phyloP scores from a whole-genome alignment of 768 basidiomycete species.

The Pulveroboletus ravenelii region DNA sequence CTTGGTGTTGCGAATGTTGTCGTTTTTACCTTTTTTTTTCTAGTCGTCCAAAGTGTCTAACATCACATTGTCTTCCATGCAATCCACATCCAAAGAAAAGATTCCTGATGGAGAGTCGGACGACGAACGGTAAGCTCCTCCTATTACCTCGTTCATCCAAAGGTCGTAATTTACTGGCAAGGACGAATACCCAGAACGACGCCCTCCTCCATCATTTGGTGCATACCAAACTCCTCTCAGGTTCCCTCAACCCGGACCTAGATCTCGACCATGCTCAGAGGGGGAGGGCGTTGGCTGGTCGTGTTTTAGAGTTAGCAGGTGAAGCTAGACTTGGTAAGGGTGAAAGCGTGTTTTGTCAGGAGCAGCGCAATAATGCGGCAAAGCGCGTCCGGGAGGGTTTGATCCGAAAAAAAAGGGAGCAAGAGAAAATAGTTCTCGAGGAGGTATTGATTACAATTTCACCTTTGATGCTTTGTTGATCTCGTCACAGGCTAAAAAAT shows the following conservation, averaged over 20 bases:
- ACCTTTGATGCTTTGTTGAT: constrained; percentile 2
- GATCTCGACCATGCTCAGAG: constrained; percentile 61
- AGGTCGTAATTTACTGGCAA: constrained; percentile 25
- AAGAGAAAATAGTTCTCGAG: constrained; percentile 51
- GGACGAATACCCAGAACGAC: constrained; percentile 75
- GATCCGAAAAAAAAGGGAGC: constrained; percentile 53
- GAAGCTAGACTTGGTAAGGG: constrained; percentile 70
- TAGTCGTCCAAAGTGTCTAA: constrained; percentile 79
- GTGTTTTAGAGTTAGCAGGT: constrained; percentile 69
- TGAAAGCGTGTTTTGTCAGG: constrained; percentile 53
- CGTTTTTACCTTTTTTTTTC: constrained; percentile 7
- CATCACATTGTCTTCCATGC: constrained; percentile 33
- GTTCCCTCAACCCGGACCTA: constrained; percentile 60
- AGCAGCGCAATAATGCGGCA: constrained; percentile 65
- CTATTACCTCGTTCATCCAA: neutral
- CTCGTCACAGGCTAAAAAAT: constrained; percentile 61
- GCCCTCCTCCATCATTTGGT: constrained; percentile 72
- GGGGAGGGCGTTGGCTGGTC: constrained; percentile 71
- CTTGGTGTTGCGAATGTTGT: neutral
- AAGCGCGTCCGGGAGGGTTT: constrained; percentile 73
- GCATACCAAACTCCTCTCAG: constrained; percentile 75
- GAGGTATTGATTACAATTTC: constrained; percentile 46
- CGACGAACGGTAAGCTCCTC: constrained; percentile 46
- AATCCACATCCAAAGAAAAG: constrained; percentile 11
- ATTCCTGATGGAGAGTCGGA: constrained; percentile 40